Base-by-base conservation (phyloP, 164 flowering plant genomes). In the Santalum album region DNA sequence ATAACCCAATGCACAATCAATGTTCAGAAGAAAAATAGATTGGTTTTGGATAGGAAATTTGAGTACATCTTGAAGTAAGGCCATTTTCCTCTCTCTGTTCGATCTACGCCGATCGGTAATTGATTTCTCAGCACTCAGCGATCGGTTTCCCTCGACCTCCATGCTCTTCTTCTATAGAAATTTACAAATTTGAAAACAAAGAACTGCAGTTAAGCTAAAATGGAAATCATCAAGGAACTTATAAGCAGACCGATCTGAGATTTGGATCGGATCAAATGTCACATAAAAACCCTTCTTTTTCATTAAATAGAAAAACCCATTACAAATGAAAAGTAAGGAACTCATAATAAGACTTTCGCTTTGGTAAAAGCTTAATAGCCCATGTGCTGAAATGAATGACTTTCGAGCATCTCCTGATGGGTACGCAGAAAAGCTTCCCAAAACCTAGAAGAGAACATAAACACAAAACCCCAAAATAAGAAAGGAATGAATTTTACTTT, bases 1-100 rank as follows among this genome's bases (percentile, higher is more conserved):
- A 29, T n/a, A n/a, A n/a, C 4, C 9, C 34, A 29, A 29, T 29
- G 9, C 6, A 29, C 4, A 29, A 29, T 29, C n/a, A 19, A 21
- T 18, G 10, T 18, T 25, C 10, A 15, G 26, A 36, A 42, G 12
- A 12, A 12, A 12, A 57, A 49, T n/a, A 39, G 29, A 40, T 32
- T 34, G 17, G 32, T 14, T 25, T 50, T 24, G 20, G 29, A 21
- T 26, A 49, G 39, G 22, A 16, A 45, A 18, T 34, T 17, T 16
- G 26, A 9, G 45, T 74, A 81, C 87, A 79, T 82, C 87, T 73
- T 79, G 69, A 15, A 73, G 69, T 32, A 82, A 73, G 39, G 80
- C 82, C 63, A 75, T 36, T 62, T 73, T 79, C 68, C 71, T 72
- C 59, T 77, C 87, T 56, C 69, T 66, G 25, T 63, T 71, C 25